Evolutionary conservation across 2,329 filamentous ascomycete genomes (phyloP), one percentile per base, ranked within the genome.

Genomic region (Paraphaeosphaeria sporulosa): DNA sequence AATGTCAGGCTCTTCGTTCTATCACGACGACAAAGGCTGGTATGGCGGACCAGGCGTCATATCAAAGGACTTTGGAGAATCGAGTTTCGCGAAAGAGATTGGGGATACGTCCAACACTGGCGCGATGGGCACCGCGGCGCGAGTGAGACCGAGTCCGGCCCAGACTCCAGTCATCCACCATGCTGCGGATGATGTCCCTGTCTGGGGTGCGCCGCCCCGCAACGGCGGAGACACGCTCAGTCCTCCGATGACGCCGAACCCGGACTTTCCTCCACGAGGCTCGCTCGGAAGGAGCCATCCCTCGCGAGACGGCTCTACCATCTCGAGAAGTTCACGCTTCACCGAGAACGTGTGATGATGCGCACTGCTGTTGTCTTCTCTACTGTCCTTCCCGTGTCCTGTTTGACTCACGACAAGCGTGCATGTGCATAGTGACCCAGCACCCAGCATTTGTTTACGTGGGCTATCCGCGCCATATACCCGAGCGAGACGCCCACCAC

Each of bases 111-210:
- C 69, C 55, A 57, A 53, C 15, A 51, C 63, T 23, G 72, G 68
- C 15, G 66, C 63, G n/a, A 64, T 68, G 21, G 70, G 67, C 34
- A 66, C 58, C 1, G 71, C 59, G 43, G 71, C 72, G 53, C 64
- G 63, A 30, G 56, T 73, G 34, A 71, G 68, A 62, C 84, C 86
- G n/a, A 86, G 89, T n/a, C 89, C 89, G 17, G 87, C 85, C 19
- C 84, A 87, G 56, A 88, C 86, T 3, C 86, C 89, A 0, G 79
- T 90, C 17, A 84, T 85, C 59, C 84, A 86, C 60, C 80, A 84
- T 52, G 68, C 74, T 1, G 71, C 74, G 1, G 71, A 73, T 25
- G 72, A 75, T 8, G 66, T 61, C 42, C 67, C 71, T 25, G 65
- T 69, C 12, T 72, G 69, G 55, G 65, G 69, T 52, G 59, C 64